Conservation (phyloP, 2,329 filamentous ascomycete genomes). For the Ascochyta koolunga region DNA sequence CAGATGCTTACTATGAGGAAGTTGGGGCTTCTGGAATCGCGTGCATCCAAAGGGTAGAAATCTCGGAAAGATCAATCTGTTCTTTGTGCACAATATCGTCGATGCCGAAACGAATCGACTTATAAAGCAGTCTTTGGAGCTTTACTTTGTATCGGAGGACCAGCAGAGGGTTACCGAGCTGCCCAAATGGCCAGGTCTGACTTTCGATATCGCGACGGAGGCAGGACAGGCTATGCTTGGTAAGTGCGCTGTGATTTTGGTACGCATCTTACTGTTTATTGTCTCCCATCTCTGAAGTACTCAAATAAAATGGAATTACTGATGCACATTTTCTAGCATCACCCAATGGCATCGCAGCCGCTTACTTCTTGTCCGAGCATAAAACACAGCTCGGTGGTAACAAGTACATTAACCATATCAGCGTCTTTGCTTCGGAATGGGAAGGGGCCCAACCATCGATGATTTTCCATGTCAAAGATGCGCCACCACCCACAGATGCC, state of each 20-base stretch:
- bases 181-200: background rate
- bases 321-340: background rate
- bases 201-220: background rate
- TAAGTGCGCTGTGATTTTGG: background rate
- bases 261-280: background rate
- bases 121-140: background rate
- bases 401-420: constrained; percentile 5
- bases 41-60: background rate
- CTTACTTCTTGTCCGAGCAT: constrained; percentile 15
- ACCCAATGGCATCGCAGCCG: constrained; percentile 9
- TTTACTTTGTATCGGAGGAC: background rate
- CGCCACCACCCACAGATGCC: background rate
- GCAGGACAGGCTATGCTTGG: constrained; percentile 14
- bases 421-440: background rate
- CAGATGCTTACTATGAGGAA: background rate
- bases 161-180: background rate
- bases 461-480: background rate
- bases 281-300: background rate
- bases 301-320: background rate
- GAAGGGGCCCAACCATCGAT: background rate
- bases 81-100: background rate
- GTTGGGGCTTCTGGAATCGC: background rate
- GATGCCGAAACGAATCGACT: background rate
- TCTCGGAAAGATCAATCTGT: background rate
- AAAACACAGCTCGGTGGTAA: constrained; percentile 14